Base-by-base conservation (phyloP, 768 basidiomycete genomes). In the Pulveroboletus sp. region DNA sequence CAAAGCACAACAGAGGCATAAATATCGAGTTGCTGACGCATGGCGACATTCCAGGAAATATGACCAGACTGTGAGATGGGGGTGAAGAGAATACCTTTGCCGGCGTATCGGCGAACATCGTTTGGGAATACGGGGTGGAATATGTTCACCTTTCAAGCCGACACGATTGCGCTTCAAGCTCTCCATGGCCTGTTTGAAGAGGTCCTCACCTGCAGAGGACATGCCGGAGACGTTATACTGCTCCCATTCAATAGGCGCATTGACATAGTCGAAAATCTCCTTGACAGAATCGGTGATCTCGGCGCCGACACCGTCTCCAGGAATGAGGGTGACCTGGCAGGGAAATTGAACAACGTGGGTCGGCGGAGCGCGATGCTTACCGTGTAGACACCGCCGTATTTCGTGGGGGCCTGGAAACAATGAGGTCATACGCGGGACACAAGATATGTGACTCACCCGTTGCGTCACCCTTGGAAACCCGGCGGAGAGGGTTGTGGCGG, bases 21-120 rank as follows among this genome's bases (percentile, higher is more conserved):
- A 60, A 99, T 98, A 71, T 99, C 96, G 56, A 99, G 88, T 67
- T 95, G 90, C 68, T 98, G 95, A 58, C 96, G 89, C 93, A 99
- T 98, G 55, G 96, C 96, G 51, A 99, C 96, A 68, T 99, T 99
- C 96, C 96, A 99, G 51, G 96, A 98, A 57, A 95, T 93, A 71
- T 99, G 96, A 3, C 93, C 94, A 17, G 85, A 84, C 70, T 90
- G 88, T 45, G 95, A 97, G 60, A 95, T 92, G 57, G 94, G 95
- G 37, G 96, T 99, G 77, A 94, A 97, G 57, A 99, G 87, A 63
- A 98, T 99, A 60, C 96, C 95, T 98, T n/a, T 54, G 38, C 30
- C 13, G 23, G 24, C 23, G 23, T 52, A 47, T 38, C 49, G 50
- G 38, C 55, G 47, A 46, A 19, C 23, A 14, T 16, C 24, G 13